Base-by-base conservation (phyloP, 192 early-diverging fungal genomes). In the Backusella psychrophila region DNA sequence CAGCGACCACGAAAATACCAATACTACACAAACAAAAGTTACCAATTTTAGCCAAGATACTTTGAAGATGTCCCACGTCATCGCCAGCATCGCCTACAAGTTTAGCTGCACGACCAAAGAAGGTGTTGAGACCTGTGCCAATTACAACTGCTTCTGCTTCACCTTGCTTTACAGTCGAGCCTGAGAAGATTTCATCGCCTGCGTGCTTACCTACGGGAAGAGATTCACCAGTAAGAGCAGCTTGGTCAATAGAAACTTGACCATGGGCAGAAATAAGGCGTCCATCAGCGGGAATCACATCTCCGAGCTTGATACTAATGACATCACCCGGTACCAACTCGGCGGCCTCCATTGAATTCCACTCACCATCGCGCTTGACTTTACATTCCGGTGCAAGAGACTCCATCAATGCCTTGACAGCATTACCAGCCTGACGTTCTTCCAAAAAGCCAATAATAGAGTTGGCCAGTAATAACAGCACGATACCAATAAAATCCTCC, bases 371-470 rank as follows among this genome's bases (percentile, higher is more conserved):
- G 81, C 96, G 91, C 90, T 92, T 94, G 78, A 93, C 94, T 83
- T 92, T 93, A 82, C 91, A 91, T 87, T 95, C 92, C 38, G 94
- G 92, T 23, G 96, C 95, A 11, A 96, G 88, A 23, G 94, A 94
- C n/a, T 92, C 94, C 90, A 96, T 97, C 75, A 97, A 86, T 19
- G 95, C 96, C 84, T 98, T 94, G 80, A 98, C 89, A 46, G 96
- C 94, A 79, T 92, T 93, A 79, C 95, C 95, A 44, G 96, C 95
- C 52, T 93, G 91, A 74, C 92, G 92, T 83, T 97, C 96, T 86
- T 97, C 95, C 76, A 93, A 83, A 81, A 87, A 97, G 46, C 96
- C 96, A 78, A 97, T 96, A 80, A 85, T 81, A 35, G 96, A 91
- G 85, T 97, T 97, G 72, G 87, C 90, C 38, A 96, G 42, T 76